Conservation (phyloP, 192 early-diverging fungal genomes). For the Kappamyces sp. region DNA sequence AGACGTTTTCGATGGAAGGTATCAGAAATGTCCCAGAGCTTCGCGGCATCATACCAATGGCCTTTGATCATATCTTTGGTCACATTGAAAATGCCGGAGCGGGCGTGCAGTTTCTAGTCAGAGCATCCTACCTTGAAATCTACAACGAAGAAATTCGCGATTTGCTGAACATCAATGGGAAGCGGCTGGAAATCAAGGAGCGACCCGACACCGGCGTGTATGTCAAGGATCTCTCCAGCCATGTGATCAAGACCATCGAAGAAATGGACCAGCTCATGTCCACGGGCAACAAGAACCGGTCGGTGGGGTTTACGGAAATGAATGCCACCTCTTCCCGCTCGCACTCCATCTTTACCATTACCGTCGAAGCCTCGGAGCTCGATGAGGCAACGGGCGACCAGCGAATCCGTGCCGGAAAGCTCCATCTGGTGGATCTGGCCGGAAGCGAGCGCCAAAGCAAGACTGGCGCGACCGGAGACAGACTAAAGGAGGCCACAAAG, state of each 20-base stretch:
- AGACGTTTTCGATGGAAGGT: constrained; percentile 73
- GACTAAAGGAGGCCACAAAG: constrained; percentile 61
- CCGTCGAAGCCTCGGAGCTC: constrained; percentile 51
- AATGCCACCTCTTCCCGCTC: constrained; percentile 67
- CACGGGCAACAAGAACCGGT: constrained; percentile 66
- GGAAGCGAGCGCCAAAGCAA: constrained; percentile 57
- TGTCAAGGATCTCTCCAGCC: constrained; percentile 53
- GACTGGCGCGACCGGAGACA: constrained; percentile 54
- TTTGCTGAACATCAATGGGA: constrained; percentile 63
- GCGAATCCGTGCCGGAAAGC: constrained; percentile 54
- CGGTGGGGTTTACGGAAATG: constrained; percentile 66
- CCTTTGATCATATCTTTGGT: constrained; percentile 60
- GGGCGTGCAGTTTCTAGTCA: constrained; percentile 66
- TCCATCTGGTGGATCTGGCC: constrained; percentile 61
- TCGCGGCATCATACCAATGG: constrained; percentile 60
- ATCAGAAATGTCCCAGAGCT: constrained; percentile 60
- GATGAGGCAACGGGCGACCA: constrained; percentile 32
- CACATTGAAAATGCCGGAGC: constrained; percentile 46
- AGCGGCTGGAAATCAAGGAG: constrained; percentile 57
- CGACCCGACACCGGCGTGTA: constrained; percentile 56
- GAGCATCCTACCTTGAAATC: constrained; percentile 87
- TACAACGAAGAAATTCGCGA: constrained; percentile 92
- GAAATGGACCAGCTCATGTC: constrained; percentile 62
- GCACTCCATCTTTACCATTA: constrained; percentile 63
- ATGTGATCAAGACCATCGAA: constrained; percentile 57